Evolutionary conservation across 352 stramenopile species (phyloP), one percentile per base, ranked within the genome.

Genomic region (Elongisporangium undulatum): DNA sequence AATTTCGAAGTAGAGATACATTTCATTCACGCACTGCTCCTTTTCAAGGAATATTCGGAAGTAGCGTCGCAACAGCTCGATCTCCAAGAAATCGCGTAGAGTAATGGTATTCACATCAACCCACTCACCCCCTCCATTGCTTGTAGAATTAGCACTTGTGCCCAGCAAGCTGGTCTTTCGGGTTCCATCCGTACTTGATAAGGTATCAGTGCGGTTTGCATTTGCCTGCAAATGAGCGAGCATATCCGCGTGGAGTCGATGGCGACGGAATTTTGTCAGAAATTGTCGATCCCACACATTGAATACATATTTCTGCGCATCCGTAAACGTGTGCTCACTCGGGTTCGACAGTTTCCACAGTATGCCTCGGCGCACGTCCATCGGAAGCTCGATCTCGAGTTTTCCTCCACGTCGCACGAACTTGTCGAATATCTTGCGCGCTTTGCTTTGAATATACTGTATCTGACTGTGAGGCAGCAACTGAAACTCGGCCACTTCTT

Each of bases 1-100:
- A 38, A 91, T 83, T 53, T 91, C 78, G 51, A 85, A 86, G 77
- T 89, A 91, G 45, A 91, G 89, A 55, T 81, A 83, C 39, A 89
- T 59, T 56, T 91, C 79, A 53, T 87, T 87, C 13, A 67, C 69
- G 29, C 79, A 91, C 56, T 86, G 79, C 26, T 91, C 81, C 20
- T 87, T 87, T 62, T 89, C 81, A 10, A 91, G 54, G 59, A 89
- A 91, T n/a, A 72, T 54, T 6, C 80, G 75, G 22, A 91, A 91
- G 59, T 74, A 82, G 23, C 71, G 79, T 1, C 79, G 73, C 38
- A 89, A 57, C 10, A 74, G 69, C 53, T 85, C 77, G 15, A 85
- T 53, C 2, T 89, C 79, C 19, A 89, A 45, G 49, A 89, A 89
- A 51, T 89, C 77, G 51, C 77, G 72, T 6, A 89, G 55, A 22